These are phyloP conservation scores for Sarocladium strictum DNA, from an alignment of 2,329 filamentous ascomycete species.

Conservation along the genomic window DNA sequence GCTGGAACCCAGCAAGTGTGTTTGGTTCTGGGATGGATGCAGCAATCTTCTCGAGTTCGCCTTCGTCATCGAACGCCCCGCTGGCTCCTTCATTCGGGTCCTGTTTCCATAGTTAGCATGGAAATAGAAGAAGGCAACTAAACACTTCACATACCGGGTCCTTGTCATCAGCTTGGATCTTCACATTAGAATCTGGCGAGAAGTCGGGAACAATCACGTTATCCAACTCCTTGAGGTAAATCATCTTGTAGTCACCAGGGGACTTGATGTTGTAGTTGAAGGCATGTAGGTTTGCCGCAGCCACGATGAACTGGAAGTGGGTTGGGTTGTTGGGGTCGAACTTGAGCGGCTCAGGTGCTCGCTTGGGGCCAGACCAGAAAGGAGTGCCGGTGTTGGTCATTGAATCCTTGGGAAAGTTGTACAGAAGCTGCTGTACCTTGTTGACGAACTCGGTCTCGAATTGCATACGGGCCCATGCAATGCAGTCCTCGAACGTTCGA, in stretches of 20 bases:
- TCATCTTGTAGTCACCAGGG: constrained; percentile 59
- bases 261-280: constrained; percentile 97
- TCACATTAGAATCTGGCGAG: constrained; percentile 80
- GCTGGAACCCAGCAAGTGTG: constrained; percentile 78
- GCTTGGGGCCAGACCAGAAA: constrained; percentile 98
- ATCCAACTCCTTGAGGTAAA: constrained; percentile 76
- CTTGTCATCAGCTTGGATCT: constrained; percentile 93
- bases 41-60: constrained; percentile 69
- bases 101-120: too few species aligned
- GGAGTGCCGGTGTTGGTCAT: constrained; percentile 79
- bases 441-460: constrained; percentile 96
- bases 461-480: constrained; percentile 86
- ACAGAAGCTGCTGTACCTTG: constrained; percentile 88
- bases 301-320: constrained; percentile 81
- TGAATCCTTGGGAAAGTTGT: constrained; percentile 95
- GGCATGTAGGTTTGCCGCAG: constrained; percentile 86
- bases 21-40: constrained; percentile 71
- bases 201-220: constrained; percentile 97
- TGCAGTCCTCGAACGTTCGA: constrained; percentile 88
- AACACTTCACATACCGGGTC: constrained; percentile 60
- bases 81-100: constrained; percentile 67
- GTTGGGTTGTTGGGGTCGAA: constrained; percentile 82
- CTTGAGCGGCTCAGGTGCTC: constrained; percentile 83
- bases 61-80: constrained; percentile 61
- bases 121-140: too few species aligned